These are phyloP conservation scores for Ganoderma resinaceum DNA, from an alignment of 1,284 basidiomycete species.

Conservation along the genomic window DNA sequence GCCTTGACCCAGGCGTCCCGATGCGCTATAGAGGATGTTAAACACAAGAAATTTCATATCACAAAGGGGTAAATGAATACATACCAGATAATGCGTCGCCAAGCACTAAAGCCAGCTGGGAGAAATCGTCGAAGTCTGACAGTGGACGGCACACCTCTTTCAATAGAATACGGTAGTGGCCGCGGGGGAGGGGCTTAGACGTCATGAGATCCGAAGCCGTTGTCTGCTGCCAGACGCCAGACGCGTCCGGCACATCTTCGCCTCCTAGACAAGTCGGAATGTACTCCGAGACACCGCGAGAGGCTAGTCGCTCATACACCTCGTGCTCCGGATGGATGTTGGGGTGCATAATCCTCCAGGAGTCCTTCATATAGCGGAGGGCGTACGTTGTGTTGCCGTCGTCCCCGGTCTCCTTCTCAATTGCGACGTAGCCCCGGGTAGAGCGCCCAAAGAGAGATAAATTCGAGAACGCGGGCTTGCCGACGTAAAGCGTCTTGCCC, in stretches of 20 bases:
- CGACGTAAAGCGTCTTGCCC: background rate
- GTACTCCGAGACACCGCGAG: background rate
- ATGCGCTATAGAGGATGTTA: slow-evolving; percentile 15
- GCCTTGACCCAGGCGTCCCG: slow-evolving; percentile 20
- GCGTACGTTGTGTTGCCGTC: background rate
- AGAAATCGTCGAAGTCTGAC: slow-evolving; percentile 1
- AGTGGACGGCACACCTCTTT: slow-evolving; percentile 9
- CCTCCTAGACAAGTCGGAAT: background rate
- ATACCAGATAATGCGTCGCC: background rate
- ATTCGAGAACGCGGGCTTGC: background rate
- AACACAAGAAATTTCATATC: background rate
- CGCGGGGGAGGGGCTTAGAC: background rate
- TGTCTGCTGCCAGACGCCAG: background rate
- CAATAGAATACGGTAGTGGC: slow-evolving; percentile 10
- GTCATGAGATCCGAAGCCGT: background rate
- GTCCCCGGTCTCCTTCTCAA: background rate
- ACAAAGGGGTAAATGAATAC: background rate
- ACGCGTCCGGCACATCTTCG: background rate
- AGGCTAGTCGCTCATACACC: slow-evolving; percentile 1
- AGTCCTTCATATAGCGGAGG: slow-evolving; percentile 1
- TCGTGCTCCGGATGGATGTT: slow-evolving; percentile 1
- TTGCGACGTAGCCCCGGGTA: slow-evolving; percentile 3
- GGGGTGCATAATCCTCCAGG: background rate
- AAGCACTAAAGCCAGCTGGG: background rate
- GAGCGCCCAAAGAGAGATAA: slow-evolving; percentile 9